Percentiles rank a stretch among this genome's conserved stretches.
phyloP scores from a whole-genome alignment of 345 rosid species.

The Theobroma cacao region DNA sequence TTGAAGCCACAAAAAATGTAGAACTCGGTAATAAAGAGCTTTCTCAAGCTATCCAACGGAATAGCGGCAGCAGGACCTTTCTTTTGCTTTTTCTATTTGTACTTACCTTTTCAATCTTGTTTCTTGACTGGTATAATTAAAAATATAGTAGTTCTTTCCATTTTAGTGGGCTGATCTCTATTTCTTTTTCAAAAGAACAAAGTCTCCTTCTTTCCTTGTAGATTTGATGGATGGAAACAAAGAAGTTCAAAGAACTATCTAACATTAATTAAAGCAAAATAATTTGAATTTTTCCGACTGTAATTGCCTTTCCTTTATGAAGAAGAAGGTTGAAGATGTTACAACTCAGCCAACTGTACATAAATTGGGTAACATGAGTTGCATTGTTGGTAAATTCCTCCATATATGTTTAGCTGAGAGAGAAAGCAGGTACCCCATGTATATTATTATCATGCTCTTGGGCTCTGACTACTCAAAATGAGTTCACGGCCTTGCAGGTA shows the following conservation, averaged over 20 bases:
- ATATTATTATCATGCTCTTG: not conserved
- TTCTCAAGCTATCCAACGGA: slow-evolving; percentile 72
- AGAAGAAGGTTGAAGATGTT: not conserved
- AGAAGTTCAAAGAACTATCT: not conserved
- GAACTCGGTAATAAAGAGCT: slow-evolving; percentile 87
- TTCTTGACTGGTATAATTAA: slow-evolving; percentile 90
- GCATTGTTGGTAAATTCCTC: not conserved
- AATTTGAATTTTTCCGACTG: not conserved
- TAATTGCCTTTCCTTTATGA: not conserved
- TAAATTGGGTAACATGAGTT: not conserved
- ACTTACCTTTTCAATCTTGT: slow-evolving; percentile 80
- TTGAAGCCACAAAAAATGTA: slow-evolving; percentile 89
- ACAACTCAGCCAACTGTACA: not conserved
- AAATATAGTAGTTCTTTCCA: not conserved
- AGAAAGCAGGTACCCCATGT: not conserved
- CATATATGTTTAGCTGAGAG: not conserved
- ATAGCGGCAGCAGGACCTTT: slow-evolving; percentile 90
- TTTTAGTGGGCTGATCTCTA: not conserved
- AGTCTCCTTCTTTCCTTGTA: not conserved
- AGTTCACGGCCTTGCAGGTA: not conserved
- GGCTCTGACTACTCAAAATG: not conserved
- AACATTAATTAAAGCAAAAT: not conserved
- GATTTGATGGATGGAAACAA: not conserved
- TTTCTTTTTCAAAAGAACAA: not conserved
- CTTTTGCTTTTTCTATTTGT: slow-evolving; percentile 77